Conservation (phyloP, 1,284 basidiomycete genomes). For the Xanthoconium separans region DNA sequence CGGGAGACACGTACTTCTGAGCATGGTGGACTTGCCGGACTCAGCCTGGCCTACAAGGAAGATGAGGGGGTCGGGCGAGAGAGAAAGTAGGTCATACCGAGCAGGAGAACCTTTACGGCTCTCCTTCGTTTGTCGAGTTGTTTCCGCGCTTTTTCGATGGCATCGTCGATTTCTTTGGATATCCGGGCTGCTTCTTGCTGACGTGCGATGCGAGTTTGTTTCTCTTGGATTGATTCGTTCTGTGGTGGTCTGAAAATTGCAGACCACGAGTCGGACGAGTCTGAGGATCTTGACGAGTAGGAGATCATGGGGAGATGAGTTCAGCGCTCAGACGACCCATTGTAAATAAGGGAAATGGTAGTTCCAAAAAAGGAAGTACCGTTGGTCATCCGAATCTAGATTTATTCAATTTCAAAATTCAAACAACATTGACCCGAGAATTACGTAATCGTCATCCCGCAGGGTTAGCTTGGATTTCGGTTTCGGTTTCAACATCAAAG, state of each 20-base stretch:
- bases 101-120: conserved; percentile 60
- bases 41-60: conserved; percentile 55
- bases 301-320: too few relatives aligned
- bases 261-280: conserved; percentile 21
- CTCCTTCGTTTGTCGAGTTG: conserved; percentile 52
- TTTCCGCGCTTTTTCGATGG: conserved; percentile 50
- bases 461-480: too few relatives aligned
- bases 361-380: too few relatives aligned
- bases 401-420: too few relatives aligned
- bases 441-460: too few relatives aligned
- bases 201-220: conserved; percentile 37
- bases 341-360: too few relatives aligned
- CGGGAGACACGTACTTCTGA: conserved; percentile 49
- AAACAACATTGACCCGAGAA: too few relatives aligned
- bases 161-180: conserved; percentile 57
- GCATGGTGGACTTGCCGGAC: conserved; percentile 68
- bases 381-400: too few relatives aligned
- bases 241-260: conserved; percentile 31
- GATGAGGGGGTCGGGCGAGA: accelerated
- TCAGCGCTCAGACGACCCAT: too few relatives aligned
- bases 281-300: too few relatives aligned
- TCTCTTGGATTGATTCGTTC: conserved; percentile 48
- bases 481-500: too few relatives aligned
- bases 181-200: conserved; percentile 46
- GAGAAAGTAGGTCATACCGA: conserved; percentile 44